Base-by-base conservation (phyloP, 2,329 filamentous ascomycete species). In the Aspergillus sp. region DNA sequence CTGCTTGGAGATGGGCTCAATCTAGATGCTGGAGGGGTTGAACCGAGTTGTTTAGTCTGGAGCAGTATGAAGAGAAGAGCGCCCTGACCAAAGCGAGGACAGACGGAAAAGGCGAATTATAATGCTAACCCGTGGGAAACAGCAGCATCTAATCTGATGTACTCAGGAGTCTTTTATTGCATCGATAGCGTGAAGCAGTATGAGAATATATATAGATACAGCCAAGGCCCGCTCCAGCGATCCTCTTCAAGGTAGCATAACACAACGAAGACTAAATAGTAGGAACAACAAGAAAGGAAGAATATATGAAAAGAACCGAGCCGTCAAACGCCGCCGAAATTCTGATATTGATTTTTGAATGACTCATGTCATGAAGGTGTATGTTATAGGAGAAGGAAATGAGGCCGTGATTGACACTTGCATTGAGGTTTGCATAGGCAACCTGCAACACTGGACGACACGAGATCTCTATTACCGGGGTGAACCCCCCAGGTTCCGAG, bases 161-260 rank as follows among this genome's bases (percentile, higher is more conserved):
- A 50, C 21, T 19, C 8, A 13, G 17, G 3, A 15, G 15, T 50
- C 25, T 19, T 50, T 50, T 50, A 27, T 30, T 44, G 25, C 42
- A 8, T 50, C 44, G 19, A 49, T 36, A 44, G 41, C 53, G 27
- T 44, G 53, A 47, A 32, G 39, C 53, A 61, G 11, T 30, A n/a
- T 23, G 41, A 49, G 59, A 61, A 64, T 62, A 48, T 15, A 64
- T 69, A 72, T 71, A 72, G 66, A 60, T 72, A 73, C 69, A 72
- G 61, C 62, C 58, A 70, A 68, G 51, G 60, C 57, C 64, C 59
- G 57, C 60, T 58, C 62, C 63, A 61, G 61, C 62, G 47, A 62
- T 63, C 47, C 61, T 60, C 57, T 13, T 62, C 57, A 47, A 60
- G 50, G 19, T 62, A 57, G 49, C 49, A 64, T 51, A 58, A 59